phyloP scores from a whole-genome alignment of 2,329 filamentous ascomycete species.

The Pochonia chlamydosporia region DNA sequence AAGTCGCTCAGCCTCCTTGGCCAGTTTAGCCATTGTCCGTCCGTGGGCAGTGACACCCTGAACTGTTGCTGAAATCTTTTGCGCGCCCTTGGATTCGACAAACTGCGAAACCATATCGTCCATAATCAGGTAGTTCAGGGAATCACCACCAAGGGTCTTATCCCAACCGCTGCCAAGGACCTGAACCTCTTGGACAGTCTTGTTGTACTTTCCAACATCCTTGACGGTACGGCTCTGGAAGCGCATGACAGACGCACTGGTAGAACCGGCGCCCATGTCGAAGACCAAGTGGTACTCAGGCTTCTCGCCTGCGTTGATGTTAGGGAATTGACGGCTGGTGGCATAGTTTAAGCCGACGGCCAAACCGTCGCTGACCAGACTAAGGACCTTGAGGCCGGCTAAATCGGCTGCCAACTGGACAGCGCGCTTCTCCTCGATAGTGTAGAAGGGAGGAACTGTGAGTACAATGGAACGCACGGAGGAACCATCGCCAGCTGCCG shows the following conservation, averaged over 20 bases:
- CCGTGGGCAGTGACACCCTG: constrained; percentile 68
- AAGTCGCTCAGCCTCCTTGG: constrained; percentile 82
- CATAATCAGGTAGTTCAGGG: constrained; percentile 80
- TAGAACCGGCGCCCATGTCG: constrained; percentile 95
- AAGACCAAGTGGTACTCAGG: constrained; percentile 91
- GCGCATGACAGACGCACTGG: constrained; percentile 81
- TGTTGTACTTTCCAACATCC: constrained; percentile 88
- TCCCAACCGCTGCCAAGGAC: constrained; percentile 87
- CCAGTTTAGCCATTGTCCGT: constrained; percentile 81
- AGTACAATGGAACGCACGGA: constrained; percentile 77
- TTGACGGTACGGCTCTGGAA: constrained; percentile 89
- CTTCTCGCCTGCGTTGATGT: constrained; percentile 72
- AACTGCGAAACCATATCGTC: constrained; percentile 84
- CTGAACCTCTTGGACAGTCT: constrained; percentile 93
- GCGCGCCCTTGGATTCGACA: constrained; percentile 60
- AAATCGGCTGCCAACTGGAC: constrained; percentile 79
- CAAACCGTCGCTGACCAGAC: constrained; percentile 80
- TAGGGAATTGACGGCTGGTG: constrained; percentile 83
- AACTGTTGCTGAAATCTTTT: constrained; percentile 56
- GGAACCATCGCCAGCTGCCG: constrained; percentile 68
- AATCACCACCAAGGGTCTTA: constrained; percentile 80
- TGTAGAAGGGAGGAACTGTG: constrained; percentile 87
- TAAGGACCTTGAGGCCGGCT: constrained; percentile 80
- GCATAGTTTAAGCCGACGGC: constrained; percentile 95
- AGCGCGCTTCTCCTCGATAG: constrained; percentile 81